A percentile compares a stretch with the other conserved stretches of the same genome.
These are phyloP conservation scores for Boletus semigastroideus DNA, from an alignment of 1,284 basidiomycete species.

Conservation along the genomic window DNA sequence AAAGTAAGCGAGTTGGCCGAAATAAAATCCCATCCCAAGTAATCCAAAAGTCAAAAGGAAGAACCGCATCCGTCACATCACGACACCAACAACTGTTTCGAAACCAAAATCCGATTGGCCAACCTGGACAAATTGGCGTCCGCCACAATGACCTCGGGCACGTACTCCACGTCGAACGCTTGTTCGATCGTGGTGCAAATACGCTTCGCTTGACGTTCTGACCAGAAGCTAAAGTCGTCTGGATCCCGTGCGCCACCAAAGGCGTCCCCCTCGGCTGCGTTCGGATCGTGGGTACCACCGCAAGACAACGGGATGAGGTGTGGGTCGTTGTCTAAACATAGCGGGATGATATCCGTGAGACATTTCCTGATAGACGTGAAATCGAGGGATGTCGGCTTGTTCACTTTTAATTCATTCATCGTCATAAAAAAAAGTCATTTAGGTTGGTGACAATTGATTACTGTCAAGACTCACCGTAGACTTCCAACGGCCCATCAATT, in stretches of 20 bases:
- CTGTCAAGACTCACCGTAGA: conserved; percentile 64
- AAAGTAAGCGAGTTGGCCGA: too few species aligned
- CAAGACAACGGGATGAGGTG: conserved; percentile 78
- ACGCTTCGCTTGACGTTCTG: conserved; percentile 81
- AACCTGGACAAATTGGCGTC: conserved; percentile 88
- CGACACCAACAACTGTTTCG: conserved; percentile 57
- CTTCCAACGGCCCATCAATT: conserved; percentile 79
- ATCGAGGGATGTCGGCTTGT: conserved; percentile 59
- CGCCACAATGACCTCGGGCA: conserved; percentile 87
- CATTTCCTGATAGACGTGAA: conserved; percentile 65
- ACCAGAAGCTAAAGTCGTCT: conserved; percentile 96
- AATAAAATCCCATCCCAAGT: too few species aligned
- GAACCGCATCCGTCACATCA: not conserved
- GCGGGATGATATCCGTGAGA: conserved; percentile 75
- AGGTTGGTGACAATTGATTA: not conserved
- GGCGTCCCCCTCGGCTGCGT: conserved; percentile 19
- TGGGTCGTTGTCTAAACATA: conserved; percentile 86
- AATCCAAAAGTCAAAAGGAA: not conserved
- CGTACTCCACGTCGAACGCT: conserved; percentile 86
- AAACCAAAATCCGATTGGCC: conserved; percentile 81
- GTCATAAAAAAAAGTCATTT: conserved; percentile 6
- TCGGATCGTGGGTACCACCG: conserved; percentile 36
- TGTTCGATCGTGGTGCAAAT: conserved; percentile 79
- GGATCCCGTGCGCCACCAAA: conserved; percentile 60
- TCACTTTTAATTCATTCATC: conserved; percentile 47